Conservation (phyloP, 768 basidiomycete species). For the Lactifluus subvellereus region DNA sequence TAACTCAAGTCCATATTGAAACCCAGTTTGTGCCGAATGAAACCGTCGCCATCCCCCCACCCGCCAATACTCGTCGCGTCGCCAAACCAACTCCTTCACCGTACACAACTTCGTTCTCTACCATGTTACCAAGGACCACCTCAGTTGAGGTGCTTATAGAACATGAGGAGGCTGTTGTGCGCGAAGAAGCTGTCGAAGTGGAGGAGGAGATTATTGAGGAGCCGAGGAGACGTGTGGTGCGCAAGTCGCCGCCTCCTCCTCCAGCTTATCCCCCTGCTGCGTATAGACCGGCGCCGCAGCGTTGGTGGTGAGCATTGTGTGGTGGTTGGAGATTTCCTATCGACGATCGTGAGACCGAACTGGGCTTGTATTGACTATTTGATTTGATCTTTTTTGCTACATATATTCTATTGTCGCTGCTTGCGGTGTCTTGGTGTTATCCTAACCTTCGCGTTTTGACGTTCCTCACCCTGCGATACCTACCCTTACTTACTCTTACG, state of each 20-base stretch:
- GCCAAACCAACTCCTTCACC: slow-evolving; percentile 67
- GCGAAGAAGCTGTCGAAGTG: slow-evolving; percentile 31
- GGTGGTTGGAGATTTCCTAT: slow-evolving; percentile 2
- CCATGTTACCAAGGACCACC: slow-evolving; percentile 66
- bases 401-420: slow-evolving; percentile 22
- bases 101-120: slow-evolving; percentile 48
- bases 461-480: slow-evolving; percentile 17
- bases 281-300: slow-evolving; percentile 25
- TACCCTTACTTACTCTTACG: slow-evolving; percentile 18
- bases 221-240: slow-evolving; percentile 35
- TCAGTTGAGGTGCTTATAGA: slow-evolving; percentile 57
- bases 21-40: slow-evolving; percentile 30
- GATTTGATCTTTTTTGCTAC: slow-evolving; percentile 6
- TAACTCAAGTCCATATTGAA: slow-evolving; percentile 39
- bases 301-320: slow-evolving; percentile 21
- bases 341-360: slow-evolving; percentile 15
- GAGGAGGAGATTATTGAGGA: slow-evolving; percentile 43
- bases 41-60: slow-evolving; percentile 65
- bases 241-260: slow-evolving; percentile 43
- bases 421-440: slow-evolving; percentile 13
- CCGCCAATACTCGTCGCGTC: slow-evolving; percentile 72
- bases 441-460: slow-evolving; percentile 13
- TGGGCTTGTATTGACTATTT: slow-evolving; percentile 23
- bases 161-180: slow-evolving; percentile 41
- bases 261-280: slow-evolving; percentile 37